These are phyloP conservation scores for Coemansia sp. DNA, from an alignment of 192 early-diverging fungal genomes.

Conservation along the genomic window DNA sequence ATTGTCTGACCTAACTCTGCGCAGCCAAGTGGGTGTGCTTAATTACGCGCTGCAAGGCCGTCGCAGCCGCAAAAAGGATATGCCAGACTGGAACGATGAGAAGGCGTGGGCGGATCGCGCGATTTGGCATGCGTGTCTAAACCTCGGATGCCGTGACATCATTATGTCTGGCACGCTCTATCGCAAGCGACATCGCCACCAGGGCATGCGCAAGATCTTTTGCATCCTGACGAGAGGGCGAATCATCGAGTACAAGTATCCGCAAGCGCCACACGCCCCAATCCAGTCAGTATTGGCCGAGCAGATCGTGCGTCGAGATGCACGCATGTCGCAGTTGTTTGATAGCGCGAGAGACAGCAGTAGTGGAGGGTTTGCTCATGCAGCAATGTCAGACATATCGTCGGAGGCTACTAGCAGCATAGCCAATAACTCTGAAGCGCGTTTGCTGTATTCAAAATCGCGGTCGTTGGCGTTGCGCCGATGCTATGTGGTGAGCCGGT, in stretches of 20 bases:
- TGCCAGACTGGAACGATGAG: constrained; percentile 39
- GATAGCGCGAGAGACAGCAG: neutral
- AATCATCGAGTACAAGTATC: constrained; percentile 47
- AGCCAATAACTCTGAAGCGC: constrained; percentile 14
- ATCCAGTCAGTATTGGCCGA: constrained; percentile 22
- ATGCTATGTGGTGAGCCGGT: constrained; percentile 52
- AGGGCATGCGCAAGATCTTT: constrained; percentile 49
- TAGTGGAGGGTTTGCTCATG: neutral
- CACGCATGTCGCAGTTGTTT: constrained; percentile 29
- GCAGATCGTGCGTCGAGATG: constrained; percentile 14
- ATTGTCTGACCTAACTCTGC: constrained; percentile 31
- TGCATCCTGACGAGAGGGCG: constrained; percentile 48
- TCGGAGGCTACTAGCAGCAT: constrained; percentile 5
- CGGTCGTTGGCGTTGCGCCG: constrained; percentile 38
- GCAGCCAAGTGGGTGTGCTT: constrained; percentile 33
- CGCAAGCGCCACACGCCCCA: constrained; percentile 12
- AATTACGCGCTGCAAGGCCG: constrained; percentile 44
- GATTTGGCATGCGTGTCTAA: constrained; percentile 49
- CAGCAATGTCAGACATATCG: constrained; percentile 3
- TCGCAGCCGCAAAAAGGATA: constrained; percentile 22
- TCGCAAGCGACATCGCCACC: constrained; percentile 47
- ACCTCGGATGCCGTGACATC: constrained; percentile 50
- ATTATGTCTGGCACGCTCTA: constrained; percentile 49
- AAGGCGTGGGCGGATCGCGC: constrained; percentile 42
- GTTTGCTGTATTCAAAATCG: constrained; percentile 23